Base-by-base conservation (phyloP, 306 rosid species). In the Aeschynomene evenia region DNA sequence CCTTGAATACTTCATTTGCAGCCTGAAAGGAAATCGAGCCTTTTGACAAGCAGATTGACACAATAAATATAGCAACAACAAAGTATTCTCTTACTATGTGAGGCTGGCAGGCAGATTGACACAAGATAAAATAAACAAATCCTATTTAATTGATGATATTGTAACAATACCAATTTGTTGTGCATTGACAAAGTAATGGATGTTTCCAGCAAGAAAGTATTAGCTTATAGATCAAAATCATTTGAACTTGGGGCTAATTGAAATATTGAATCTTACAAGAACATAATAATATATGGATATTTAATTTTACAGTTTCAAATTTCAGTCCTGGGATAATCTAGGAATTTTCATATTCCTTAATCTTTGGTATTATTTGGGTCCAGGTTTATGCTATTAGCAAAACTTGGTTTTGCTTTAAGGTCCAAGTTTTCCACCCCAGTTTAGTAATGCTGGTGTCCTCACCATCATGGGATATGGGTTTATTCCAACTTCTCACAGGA, bases 21-120 rank as follows among this genome's bases (percentile, higher is more conserved):
- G 72, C 85, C 97, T 91, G 94, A 78, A 79, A 74, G 45, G 63
- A 58, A 31, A 76, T 24, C 29, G 14, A 71, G 42, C 33, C 43
- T 66, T 66, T 63, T 13, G 45, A 50, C 59, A 37, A 74, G 61
- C 15, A 53, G 57, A 72, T 37, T 62, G 60, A 16, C 22, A 48
- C 20, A 68, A 66, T n/a, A 45, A 45, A 18, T 43, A 43, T 43
- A 45, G 14, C 4, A 13, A 45, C 51, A 45, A 6, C 19, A 45
- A 14, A 71, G 48, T 22, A 43, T 39, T 66, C 58, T 62, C 20
- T 45, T n/a, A 45, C 8, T n/a, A 15, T n/a, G 51, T 45, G 18
- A 15, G 18, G 51, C 0, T 10, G 50, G 55, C 56, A 43, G 72
- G 59, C 13, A 46, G 53, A 70, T 37, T 62, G 60, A 21, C 23